Evolutionary conservation across 495 filamentous ascomycete species (phyloP), one percentile per base, ranked within the genome.

Genomic region (Trypethelium eluteriae): DNA sequence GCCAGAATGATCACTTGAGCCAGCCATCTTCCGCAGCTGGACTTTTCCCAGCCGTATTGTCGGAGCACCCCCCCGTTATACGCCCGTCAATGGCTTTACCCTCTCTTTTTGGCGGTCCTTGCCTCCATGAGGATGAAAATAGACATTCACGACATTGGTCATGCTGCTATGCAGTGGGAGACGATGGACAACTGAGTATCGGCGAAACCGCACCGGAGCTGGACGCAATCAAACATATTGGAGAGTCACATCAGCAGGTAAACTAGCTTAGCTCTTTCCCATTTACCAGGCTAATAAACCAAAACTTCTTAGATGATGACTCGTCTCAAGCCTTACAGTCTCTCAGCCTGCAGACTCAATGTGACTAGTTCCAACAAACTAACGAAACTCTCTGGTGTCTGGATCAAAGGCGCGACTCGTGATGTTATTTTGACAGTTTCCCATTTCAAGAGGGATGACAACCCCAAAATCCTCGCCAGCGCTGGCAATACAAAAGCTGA

Each of bases 361-460:
- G 53, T 59, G 18, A 59, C 53, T 5, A 59, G 53, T 18, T 59
- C 53, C 34, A 59, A 36, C 32, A 7, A n/a, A 3, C 3, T 2
- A 59, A 36, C 53, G 5, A 36, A 59, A 36, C 53, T 59, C 14
- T 59, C 53, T 9, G 53, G 53, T 59, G 32, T 59, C 32, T 59
- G 53, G 32, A 59, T 59, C 5, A 4, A 36, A 34, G 53, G 53
- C 53, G 3, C 32, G 14, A 36, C 7, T 59, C 53, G 53, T 35
- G 53, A 59, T 14, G 5, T 59, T 34, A 14, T 59, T 36, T 59
- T 59, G 32, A 36, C 53, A 7, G 53, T 59, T 7, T 59, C 53
- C 7, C 53, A 59, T 36, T 59, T 59, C 32, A 35, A 36, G 11
- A 59, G 36, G 14, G 32, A 59, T 35, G 6, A 18, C 5, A 18